Evolutionary conservation across 192 early-diverging fungal species (phyloP), one percentile per base, ranked within the genome.

Genomic region (Gigaspora rosea): DNA sequence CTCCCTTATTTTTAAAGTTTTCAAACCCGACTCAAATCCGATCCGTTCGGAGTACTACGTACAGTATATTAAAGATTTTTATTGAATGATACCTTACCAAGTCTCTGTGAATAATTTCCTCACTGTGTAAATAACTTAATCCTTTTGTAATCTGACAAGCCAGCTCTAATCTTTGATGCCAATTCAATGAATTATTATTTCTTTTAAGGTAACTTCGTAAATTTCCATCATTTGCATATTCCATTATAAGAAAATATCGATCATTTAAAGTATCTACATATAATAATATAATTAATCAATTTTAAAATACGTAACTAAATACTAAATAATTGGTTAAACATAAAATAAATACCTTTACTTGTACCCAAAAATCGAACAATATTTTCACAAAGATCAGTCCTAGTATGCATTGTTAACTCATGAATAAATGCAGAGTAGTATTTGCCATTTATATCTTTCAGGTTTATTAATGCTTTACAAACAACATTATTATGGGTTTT

Each of bases 41-140:
- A 27, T 27, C 27, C 27, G 27, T 27, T 27, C 1, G 27, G 27
- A 27, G 5, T 54, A 48, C 15, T 33, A 69, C 18, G 0, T 41
- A 41, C 0, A 9, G 0, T 41, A 41, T 6, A 9, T 27, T 27
- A 27, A 1, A 27, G 27, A 27, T 27, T 27, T 27, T 27, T 27
- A 27, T 27, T 27, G 0, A 27, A 27, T 0, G 12, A 12, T 33
- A 15, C n/a, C 20, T 52, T 56, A 71, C 69, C 10, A 71, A 50
- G 52, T 71, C 69, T 56, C 49, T 27, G 35, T 71, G 69, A 5
- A 71, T 32, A 33, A 71, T 71, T 3, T 71, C 11, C 5, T 71
- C 27, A 16, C 52, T 20, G 27, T 71, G 69, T 9, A 71, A 35
- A 52, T 41, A 46, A 0, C 47, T 5, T 27, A 69, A 50, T 1